These are phyloP conservation scores for Yamadazyma ubonensis DNA, from an alignment of 805 yeast species.

Conservation along the genomic window DNA sequence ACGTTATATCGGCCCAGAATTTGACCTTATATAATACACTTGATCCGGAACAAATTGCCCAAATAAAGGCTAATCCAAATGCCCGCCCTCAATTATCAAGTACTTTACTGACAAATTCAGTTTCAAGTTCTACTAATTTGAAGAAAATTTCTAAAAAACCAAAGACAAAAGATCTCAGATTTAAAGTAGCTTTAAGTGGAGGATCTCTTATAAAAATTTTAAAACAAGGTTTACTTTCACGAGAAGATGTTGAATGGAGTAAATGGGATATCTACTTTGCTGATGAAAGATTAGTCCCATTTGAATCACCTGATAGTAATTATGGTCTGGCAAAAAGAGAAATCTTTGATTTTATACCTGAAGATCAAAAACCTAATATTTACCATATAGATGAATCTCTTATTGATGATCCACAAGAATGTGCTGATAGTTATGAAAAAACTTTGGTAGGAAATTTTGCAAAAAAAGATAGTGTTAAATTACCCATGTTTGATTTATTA, in stretches of 20 bases:
- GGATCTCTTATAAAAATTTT: slow-evolving; percentile 88
- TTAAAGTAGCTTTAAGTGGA: slow-evolving; percentile 89
- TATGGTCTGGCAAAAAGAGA: slow-evolving; percentile 86
- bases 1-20: slow-evolving; percentile 86
- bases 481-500: slow-evolving; percentile 91
- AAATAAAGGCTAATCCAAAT: slow-evolving; percentile 27
- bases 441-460: slow-evolving; percentile 86
- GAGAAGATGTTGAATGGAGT: slow-evolving; percentile 77
- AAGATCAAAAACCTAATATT: slow-evolving; percentile 61
- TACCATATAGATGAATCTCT: slow-evolving; percentile 79
- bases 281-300: slow-evolving; percentile 92
- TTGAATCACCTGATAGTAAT: slow-evolving; percentile 77
- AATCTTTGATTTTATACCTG: slow-evolving; percentile 67
- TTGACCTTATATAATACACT: slow-evolving; percentile 51
- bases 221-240: slow-evolving; percentile 72
- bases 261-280: slow-evolving; percentile 97
- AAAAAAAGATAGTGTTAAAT: slow-evolving; percentile 90
- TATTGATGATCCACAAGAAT: slow-evolving; percentile 80
- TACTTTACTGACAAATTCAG: slow-evolving; percentile 13
- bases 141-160: slow-evolving; percentile 34
- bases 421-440: slow-evolving; percentile 92
- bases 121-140: slow-evolving; percentile 2
- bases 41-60: slow-evolving; percentile 32
- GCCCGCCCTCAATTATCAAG: slow-evolving; percentile 14
- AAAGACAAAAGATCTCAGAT: slow-evolving; percentile 64